These are phyloP conservation scores for Geosmithia flava DNA, from an alignment of 2,329 filamentous ascomycete genomes.

Conservation along the genomic window DNA sequence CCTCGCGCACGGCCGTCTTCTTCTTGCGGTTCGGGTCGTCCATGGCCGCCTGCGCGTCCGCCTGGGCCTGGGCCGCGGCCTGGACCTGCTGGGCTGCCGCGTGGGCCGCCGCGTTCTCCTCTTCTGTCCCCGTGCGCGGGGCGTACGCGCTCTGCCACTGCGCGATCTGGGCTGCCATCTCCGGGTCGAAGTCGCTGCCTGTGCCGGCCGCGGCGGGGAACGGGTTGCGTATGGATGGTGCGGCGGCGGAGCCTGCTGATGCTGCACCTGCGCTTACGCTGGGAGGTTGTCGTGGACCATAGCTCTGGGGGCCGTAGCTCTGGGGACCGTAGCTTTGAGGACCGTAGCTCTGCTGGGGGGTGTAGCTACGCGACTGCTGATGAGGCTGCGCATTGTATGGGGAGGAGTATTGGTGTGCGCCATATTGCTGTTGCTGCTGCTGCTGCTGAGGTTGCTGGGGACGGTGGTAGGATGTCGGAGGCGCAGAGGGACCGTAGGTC, in stretches of 20 bases:
- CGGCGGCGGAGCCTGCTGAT: slow-evolving; percentile 22
- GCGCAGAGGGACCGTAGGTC: slow-evolving; percentile 10
- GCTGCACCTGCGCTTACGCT: background rate
- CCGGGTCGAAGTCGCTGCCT: slow-evolving; percentile 47
- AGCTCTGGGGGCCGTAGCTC: slow-evolving; percentile 10
- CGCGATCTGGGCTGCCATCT: slow-evolving; percentile 83
- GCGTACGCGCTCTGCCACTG: slow-evolving; percentile 87
- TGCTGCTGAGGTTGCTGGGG: slow-evolving; percentile 5
- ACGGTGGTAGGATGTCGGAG: background rate
- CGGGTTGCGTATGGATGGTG: slow-evolving; percentile 68
- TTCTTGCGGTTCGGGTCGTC: slow-evolving; percentile 31
- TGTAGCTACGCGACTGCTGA: slow-evolving; percentile 11
- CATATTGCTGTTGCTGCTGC: slow-evolving; percentile 10
- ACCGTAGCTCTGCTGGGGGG: slow-evolving; percentile 21
- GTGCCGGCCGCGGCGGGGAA: slow-evolving; percentile 50
- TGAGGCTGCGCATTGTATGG: slow-evolving; percentile 3
- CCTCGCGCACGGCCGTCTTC: slow-evolving; percentile 79
- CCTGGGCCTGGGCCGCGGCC: slow-evolving; percentile 27
- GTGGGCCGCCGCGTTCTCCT: slow-evolving; percentile 10
- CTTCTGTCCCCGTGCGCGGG: slow-evolving; percentile 14
- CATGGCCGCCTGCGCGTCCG: slow-evolving; percentile 15
- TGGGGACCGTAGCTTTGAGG: slow-evolving; percentile 22
- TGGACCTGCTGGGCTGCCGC: slow-evolving; percentile 12
- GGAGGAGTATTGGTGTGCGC: background rate
- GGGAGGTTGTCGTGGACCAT: slow-evolving; percentile 17